Evolutionary conservation across 257 asterid species (phyloP).

Genomic region (Solanum phureja): DNA sequence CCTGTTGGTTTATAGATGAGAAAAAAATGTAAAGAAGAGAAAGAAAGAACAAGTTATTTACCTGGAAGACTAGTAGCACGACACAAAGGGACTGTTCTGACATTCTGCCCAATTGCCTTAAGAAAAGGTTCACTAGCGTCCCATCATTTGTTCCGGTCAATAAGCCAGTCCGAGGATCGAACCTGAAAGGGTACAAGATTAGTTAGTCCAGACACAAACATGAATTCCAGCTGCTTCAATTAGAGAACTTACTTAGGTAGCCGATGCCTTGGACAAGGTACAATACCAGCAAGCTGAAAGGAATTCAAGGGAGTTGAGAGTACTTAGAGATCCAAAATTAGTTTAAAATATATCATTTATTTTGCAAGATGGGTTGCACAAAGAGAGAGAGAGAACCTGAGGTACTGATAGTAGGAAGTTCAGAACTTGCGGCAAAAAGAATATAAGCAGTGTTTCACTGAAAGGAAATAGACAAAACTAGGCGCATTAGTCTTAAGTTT

Average conservation of each 20-base stretch:
- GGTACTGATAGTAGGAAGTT: conserved; percentile 89
- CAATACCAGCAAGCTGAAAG: conserved; percentile 68
- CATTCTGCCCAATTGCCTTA: conserved; percentile 61
- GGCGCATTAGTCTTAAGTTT: not conserved
- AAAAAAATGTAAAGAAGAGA: not conserved
- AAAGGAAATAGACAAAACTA: conserved; percentile 6
- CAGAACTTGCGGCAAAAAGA: conserved; percentile 87
- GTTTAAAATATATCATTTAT: too few relatives aligned
- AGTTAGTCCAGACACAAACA: not conserved
- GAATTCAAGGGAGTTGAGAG: not conserved
- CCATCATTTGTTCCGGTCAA: conserved; percentile 90
- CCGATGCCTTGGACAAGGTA: conserved; percentile 88
- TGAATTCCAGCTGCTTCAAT: not conserved
- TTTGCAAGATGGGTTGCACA: not conserved
- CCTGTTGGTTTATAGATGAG: not conserved
- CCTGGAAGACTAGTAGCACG: conserved; percentile 71
- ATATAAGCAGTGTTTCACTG: conserved; percentile 86
- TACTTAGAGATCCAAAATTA: not conserved
- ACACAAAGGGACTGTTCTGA: conserved; percentile 81
- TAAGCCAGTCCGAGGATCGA: conserved; percentile 69
- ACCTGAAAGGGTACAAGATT: conserved; percentile 31
- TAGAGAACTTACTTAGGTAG: conserved; percentile 54
- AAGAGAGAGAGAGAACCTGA: conserved; percentile 53
- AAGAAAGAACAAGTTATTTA: conserved; percentile 9
- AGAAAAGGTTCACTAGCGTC: conserved; percentile 70